Evolutionary conservation across 2,329 filamentous ascomycete species (phyloP), one percentile per base, ranked within the genome.

Genomic region (Penicillium sp.): DNA sequence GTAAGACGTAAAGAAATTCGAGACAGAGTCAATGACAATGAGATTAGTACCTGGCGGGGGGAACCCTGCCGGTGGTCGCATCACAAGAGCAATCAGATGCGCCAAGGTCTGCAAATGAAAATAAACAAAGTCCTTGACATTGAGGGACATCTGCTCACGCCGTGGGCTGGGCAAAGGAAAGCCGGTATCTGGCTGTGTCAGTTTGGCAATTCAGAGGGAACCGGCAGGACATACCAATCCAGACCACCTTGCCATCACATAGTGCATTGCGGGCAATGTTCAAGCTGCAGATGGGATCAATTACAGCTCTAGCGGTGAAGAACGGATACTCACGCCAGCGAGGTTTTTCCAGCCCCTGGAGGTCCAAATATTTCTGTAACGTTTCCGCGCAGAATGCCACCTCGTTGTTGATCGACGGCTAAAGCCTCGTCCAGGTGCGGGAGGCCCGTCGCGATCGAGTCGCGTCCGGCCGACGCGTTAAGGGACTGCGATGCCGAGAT

Each of bases 281-380:
- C 64, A 93, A 81, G 34, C 90, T 93, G 69, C 49, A 47, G n/a
- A 45, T 18, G n/a, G 55, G 49, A 36, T 70, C 57, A 54, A 43
- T 54, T 45, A 14, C 44, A 14, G 38, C 49, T 52, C 29, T 57
- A 40, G 32, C 49, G 21, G 18, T 43, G 31, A 34, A 42, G 29
- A 27, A 55, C 45, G 21, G 27, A 38, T 18, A 75, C 84, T 75
- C 79, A 93, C 89, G 87, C 89, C 63, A 97, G 78, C 11, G 88
- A 81, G 4, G 91, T 96, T 79, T 96, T 97, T 29, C 92, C 93
- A 24, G 84, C 84, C 1, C 92, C 92, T 8, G 91, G 88, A 10
- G 92, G 91, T 0, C 93, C 93, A 83, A 90, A 96, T 47, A 96
- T 77, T 73, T 97, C 93, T 3, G 89, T 90, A 40, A 96, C 81